Conservation (phyloP, 306 rosid species). For the Arachis hypogaea region DNA sequence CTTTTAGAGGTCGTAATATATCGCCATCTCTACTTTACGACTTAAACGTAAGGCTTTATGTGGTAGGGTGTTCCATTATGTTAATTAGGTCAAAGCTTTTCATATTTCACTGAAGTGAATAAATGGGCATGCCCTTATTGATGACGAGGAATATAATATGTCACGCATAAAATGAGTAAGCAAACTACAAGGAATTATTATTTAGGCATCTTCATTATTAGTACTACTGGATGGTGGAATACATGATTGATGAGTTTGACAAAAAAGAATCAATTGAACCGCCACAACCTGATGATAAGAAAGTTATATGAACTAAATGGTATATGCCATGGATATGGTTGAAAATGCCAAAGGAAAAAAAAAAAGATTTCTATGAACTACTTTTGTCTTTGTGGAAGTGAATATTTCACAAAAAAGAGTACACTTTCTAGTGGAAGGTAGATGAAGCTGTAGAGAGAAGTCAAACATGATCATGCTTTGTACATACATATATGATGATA, state of each 20-base stretch:
- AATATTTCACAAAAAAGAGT: background rate
- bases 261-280: background rate
- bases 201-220: background rate
- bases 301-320: background rate
- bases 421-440: background rate
- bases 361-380: background rate
- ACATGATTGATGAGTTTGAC: background rate
- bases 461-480: background rate
- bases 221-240: background rate
- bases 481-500: background rate
- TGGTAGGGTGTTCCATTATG: too few species aligned
- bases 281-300: background rate
- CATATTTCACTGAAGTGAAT: too few species aligned
- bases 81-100: too few species aligned
- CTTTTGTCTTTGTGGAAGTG: slow-evolving; percentile 32
- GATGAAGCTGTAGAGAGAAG: background rate
- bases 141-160: background rate
- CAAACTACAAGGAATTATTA: background rate
- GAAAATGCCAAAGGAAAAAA: background rate
- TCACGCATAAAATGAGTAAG: background rate
- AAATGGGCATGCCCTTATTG: background rate
- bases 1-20: too few species aligned
- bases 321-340: background rate
- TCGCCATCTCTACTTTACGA: too few species aligned
- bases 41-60: too few species aligned